A percentile compares a stretch with the other conserved stretches of the same genome.
These are phyloP conservation scores for Arthroderma sp. DNA, from an alignment of 2,329 filamentous ascomycete genomes.

Conservation along the genomic window DNA sequence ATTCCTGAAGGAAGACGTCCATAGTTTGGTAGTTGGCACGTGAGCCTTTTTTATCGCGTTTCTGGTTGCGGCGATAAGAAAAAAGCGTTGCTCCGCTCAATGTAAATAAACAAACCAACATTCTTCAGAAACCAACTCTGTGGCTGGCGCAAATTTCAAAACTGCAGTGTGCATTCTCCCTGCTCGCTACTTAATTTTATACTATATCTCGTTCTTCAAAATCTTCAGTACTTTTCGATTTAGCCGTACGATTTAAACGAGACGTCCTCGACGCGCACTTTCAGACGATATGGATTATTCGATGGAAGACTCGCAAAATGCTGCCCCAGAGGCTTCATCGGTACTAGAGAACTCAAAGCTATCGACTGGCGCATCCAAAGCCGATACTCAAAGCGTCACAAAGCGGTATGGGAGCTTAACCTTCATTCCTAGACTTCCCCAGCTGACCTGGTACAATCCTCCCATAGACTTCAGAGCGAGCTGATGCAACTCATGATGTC, in stretches of 20 bases:
- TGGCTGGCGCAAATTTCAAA: too few species aligned
- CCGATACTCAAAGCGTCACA: constrained; percentile 60
- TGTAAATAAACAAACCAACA: too few species aligned
- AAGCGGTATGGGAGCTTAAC: constrained; percentile 49
- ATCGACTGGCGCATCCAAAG: constrained; percentile 39
- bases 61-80: too few species aligned
- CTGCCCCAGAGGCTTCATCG: constrained; percentile 44
- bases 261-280: background rate
- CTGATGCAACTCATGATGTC: constrained; percentile 98
- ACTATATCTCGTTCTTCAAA: too few species aligned
- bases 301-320: constrained; percentile 54
- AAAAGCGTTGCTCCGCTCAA: too few species aligned
- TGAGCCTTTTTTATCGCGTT: too few species aligned
- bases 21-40: too few species aligned
- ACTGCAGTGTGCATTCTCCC: too few species aligned
- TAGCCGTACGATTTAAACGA: background rate
- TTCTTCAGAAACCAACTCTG: too few species aligned
- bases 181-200: too few species aligned
- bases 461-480: constrained; percentile 74
- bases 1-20: too few species aligned
- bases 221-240: too few species aligned
- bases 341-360: constrained; percentile 49
- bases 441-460: background rate
- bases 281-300: constrained; percentile 37
- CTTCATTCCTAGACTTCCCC: background rate